A percentile compares a stretch with the other conserved stretches of the same genome.
These are phyloP conservation scores for Papilionanthe hybrid DNA, from an alignment of 116 monocot species.

Conservation along the genomic window DNA sequence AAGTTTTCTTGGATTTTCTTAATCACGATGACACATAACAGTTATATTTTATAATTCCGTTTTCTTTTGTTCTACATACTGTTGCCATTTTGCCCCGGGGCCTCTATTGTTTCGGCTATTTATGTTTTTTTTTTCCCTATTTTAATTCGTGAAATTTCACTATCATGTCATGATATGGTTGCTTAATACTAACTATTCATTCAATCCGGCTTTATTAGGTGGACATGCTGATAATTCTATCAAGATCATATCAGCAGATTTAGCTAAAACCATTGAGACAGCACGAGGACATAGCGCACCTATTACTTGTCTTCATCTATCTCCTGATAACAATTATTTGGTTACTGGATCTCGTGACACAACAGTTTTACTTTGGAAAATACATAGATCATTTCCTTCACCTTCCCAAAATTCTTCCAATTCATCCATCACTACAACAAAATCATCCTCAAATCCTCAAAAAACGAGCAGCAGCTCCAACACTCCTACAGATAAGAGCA, in stretches of 20 bases:
- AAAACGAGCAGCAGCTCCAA: slow-evolving; percentile 6
- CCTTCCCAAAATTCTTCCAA: slow-evolving; percentile 28
- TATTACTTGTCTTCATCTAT: slow-evolving; percentile 76
- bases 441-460: slow-evolving; percentile 43
- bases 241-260: slow-evolving; percentile 76
- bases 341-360: slow-evolving; percentile 86
- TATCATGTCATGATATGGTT: not conserved
- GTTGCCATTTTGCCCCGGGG: too few relatives aligned
- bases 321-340: slow-evolving; percentile 71
- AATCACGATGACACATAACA: not conserved
- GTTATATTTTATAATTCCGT: not conserved
- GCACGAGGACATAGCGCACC: slow-evolving; percentile 69
- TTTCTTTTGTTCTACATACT: not conserved
- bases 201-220: slow-evolving; percentile 32
- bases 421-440: slow-evolving; percentile 22
- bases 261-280: slow-evolving; percentile 84
- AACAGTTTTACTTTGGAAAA: slow-evolving; percentile 85
- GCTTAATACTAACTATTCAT: slow-evolving; percentile 4
- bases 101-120: too few relatives aligned
- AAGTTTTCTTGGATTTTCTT: not conserved
- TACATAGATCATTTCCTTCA: slow-evolving; percentile 38
- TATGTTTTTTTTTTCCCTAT: not conserved
- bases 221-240: slow-evolving; percentile 92
- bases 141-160: not conserved
- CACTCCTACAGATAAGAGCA: slow-evolving; percentile 20